Evolutionary conservation across 371 early-diverging fungal species (phyloP).

Genomic region (Cokeromyces recurvatus): DNA sequence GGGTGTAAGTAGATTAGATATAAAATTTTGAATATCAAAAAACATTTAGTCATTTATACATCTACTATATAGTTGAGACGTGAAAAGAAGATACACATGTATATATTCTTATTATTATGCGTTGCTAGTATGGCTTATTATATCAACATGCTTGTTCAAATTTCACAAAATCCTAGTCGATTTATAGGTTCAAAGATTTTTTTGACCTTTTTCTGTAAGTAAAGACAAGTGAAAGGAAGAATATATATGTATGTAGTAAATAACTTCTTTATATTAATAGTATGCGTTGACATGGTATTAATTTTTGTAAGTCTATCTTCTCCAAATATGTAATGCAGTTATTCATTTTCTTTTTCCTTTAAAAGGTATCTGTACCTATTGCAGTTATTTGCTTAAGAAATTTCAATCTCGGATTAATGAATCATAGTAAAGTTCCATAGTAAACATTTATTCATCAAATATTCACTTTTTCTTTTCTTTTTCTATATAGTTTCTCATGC

Average conservation of each 20-base stretch:
- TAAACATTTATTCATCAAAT: background rate
- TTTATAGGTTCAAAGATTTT: constrained; percentile 56
- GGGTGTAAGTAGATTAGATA: constrained; percentile 61
- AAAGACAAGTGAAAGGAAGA: background rate
- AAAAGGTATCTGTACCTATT: constrained; percentile 23
- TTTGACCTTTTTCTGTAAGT: constrained; percentile 65
- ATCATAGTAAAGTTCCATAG: constrained; percentile 20
- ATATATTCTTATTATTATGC: constrained; percentile 52
- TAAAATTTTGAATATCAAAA: constrained; percentile 29
- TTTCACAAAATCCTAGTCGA: constrained; percentile 48
- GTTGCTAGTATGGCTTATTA: constrained; percentile 62
- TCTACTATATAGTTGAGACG: constrained; percentile 21
- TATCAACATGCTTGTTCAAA: constrained; percentile 67
- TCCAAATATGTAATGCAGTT: background rate
- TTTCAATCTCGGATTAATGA: constrained; percentile 29
- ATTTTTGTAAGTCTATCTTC: constrained; percentile 17
- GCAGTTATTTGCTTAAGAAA: constrained; percentile 23
- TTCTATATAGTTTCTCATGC: constrained; percentile 22
- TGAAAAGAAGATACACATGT: constrained; percentile 58
- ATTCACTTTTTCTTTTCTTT: background rate
- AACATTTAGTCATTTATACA: too few species aligned
- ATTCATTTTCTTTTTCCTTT: background rate
- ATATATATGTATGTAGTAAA: too few species aligned
- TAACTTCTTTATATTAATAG: constrained; percentile 1
- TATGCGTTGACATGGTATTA: constrained; percentile 26